Percentiles rank a stretch among this genome's conserved stretches.
phyloP scores from a whole-genome alignment of 2,329 filamentous ascomycete species.

The Raffaelea albimanens region DNA sequence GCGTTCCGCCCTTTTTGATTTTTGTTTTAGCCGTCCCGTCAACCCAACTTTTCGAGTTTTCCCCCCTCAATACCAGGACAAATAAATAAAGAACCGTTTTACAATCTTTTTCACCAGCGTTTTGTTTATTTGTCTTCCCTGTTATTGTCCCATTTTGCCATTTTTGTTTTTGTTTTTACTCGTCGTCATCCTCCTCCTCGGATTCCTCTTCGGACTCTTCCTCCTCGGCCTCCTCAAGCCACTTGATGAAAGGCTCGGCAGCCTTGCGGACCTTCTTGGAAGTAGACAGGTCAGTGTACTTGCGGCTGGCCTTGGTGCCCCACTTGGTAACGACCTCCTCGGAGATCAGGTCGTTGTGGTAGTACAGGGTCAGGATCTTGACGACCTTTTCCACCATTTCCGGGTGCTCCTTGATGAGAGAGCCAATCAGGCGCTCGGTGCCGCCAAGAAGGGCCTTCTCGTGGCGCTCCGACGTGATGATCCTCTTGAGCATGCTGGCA shows the following conservation, averaged over 20 bases:
- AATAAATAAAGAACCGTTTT: no score
- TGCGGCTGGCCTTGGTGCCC: slow-evolving; percentile 95
- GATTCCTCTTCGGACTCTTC: slow-evolving; percentile 48
- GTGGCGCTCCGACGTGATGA: slow-evolving; percentile 84
- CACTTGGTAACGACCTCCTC: slow-evolving; percentile 87
- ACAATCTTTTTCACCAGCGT: no score
- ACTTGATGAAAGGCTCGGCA: slow-evolving; percentile 86
- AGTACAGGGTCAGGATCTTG: slow-evolving; percentile 81
- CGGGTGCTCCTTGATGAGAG: slow-evolving; percentile 63
- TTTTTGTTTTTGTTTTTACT: slow-evolving; percentile 12
- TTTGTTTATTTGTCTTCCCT: no score
- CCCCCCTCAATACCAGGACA: no score
- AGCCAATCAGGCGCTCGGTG: slow-evolving; percentile 79
- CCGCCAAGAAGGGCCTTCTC: slow-evolving; percentile 93
- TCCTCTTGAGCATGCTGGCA: slow-evolving; percentile 80
- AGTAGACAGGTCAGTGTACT: slow-evolving; percentile 81
- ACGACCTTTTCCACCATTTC: slow-evolving; percentile 68
- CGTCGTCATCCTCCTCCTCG: slow-evolving; percentile 38
- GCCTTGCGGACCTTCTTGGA: slow-evolving; percentile 95
- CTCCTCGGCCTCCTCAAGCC: slow-evolving; percentile 79
- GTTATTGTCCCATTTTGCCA: no score
- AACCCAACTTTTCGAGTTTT: no score
- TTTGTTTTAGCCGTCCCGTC: no score
- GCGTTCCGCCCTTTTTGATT: no score
- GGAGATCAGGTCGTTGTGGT: slow-evolving; percentile 78